Percentiles rank a stretch among this genome's conserved stretches.
phyloP scores from a whole-genome alignment of 345 rosid species.

The Citrus mangshanensis region DNA sequence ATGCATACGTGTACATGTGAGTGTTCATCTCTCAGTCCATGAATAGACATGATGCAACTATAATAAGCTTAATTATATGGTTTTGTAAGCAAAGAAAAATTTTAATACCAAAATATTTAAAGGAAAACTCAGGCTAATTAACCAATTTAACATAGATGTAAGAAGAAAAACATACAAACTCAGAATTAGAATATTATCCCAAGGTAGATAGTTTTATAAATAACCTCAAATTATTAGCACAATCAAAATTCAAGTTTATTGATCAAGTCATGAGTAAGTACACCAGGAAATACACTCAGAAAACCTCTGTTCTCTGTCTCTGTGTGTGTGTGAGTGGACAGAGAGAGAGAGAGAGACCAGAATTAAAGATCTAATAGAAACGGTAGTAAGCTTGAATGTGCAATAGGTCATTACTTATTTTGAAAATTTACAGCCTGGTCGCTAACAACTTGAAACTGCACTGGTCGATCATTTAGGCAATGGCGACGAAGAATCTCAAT shows the following conservation, averaged over 20 bases:
- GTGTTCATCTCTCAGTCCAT: not conserved
- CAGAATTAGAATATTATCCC: not conserved
- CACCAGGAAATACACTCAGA: not conserved
- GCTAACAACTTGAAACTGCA: conserved; percentile 97
- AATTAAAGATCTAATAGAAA: not conserved
- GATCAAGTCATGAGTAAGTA: not conserved
- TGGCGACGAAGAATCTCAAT: conserved; percentile 97
- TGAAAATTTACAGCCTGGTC: conserved; percentile 93
- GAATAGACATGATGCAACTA: not conserved
- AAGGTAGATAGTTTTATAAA: not conserved
- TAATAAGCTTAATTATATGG: not conserved
- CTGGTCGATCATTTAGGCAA: conserved; percentile 84
- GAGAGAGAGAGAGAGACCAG: no score
- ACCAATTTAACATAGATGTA: not conserved
- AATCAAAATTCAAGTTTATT: not conserved
- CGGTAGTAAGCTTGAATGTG: not conserved
- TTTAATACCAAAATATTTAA: not conserved
- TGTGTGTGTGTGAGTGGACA: not conserved
- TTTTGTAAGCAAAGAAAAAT: not conserved
- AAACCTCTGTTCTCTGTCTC: not conserved
- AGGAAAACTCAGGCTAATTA: not conserved
- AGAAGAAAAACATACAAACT: not conserved
- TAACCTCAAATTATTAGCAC: not conserved
- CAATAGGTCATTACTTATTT: conserved; percentile 48
- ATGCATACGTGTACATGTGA: not conserved